These are phyloP conservation scores for Coprinopsis cinerea DNA, from an alignment of 768 basidiomycete genomes.

Conservation along the genomic window DNA sequence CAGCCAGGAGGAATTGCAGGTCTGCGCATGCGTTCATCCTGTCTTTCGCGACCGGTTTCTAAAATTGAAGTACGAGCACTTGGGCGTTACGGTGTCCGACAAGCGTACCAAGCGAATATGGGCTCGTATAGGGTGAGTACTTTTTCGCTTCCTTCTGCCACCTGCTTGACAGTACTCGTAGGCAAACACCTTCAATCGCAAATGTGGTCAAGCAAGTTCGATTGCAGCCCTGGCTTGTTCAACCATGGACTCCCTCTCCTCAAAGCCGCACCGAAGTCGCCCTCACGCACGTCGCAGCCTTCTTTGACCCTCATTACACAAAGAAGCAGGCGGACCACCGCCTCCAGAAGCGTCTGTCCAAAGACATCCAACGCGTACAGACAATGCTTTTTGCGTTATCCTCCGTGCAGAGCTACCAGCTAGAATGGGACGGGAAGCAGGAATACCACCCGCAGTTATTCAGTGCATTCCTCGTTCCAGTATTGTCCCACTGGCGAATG, in stretches of 20 bases:
- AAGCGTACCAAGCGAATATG: slow-evolving; percentile 25
- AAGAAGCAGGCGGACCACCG: slow-evolving; percentile 27
- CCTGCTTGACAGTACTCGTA: neutral
- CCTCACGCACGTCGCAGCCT: slow-evolving; percentile 20
- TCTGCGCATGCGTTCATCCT: slow-evolving; percentile 20
- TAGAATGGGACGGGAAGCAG: slow-evolving; percentile 33
- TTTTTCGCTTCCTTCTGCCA: neutral
- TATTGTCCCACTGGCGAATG: slow-evolving; percentile 26
- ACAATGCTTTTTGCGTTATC: slow-evolving; percentile 27
- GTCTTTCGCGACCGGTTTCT: slow-evolving; percentile 24
- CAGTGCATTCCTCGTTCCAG: slow-evolving; percentile 29
- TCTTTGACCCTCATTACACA: slow-evolving; percentile 25
- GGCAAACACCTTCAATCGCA: slow-evolving; percentile 20
- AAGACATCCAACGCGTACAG: slow-evolving; percentile 29
- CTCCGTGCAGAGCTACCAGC: slow-evolving; percentile 29
- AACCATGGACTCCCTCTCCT: slow-evolving; percentile 26
- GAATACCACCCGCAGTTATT: slow-evolving; percentile 32
- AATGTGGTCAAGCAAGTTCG: slow-evolving; percentile 27
- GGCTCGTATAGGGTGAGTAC: slow-evolving; percentile 23
- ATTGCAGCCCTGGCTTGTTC: slow-evolving; percentile 37
- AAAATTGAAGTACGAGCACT: slow-evolving; percentile 19
- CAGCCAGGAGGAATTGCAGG: neutral
- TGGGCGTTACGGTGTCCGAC: slow-evolving; percentile 21
- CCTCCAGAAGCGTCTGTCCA: slow-evolving; percentile 28
- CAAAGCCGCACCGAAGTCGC: slow-evolving; percentile 23